Percentiles rank a stretch among this genome's conserved stretches.
These are phyloP conservation scores for Colletotrichum musicola DNA, from an alignment of 2,329 filamentous ascomycete genomes.

Conservation along the genomic window DNA sequence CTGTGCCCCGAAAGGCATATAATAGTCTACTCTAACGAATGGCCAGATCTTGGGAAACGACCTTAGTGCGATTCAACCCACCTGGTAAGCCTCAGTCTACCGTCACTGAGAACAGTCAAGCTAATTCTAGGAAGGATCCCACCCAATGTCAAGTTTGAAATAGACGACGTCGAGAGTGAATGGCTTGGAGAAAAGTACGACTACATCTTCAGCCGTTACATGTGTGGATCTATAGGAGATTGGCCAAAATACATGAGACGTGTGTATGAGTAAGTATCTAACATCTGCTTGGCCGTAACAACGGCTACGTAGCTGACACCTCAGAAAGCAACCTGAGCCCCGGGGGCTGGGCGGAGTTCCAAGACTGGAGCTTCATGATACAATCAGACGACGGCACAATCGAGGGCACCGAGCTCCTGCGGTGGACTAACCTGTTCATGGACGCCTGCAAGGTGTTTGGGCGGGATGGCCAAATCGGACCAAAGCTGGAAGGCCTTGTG, in stretches of 20 bases:
- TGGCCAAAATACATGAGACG: slow-evolving; percentile 8
- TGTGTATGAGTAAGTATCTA: slow-evolving; percentile 5
- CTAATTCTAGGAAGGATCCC: slow-evolving; percentile 59
- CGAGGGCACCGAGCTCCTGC: slow-evolving; percentile 7
- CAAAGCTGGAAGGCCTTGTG: slow-evolving; percentile 47
- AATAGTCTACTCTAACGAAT: background rate
- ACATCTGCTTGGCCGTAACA: background rate
- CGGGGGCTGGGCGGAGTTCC: slow-evolving; percentile 48
- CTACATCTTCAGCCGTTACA: slow-evolving; percentile 46
- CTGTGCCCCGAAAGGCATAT: background rate
- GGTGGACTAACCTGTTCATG: slow-evolving; percentile 40
- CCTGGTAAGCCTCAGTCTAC: background rate
- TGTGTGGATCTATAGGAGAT: slow-evolving; percentile 16
- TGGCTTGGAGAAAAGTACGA: slow-evolving; percentile 55
- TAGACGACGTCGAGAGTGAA: slow-evolving; percentile 71
- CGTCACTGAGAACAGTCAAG: background rate
- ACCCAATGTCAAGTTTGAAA: slow-evolving; percentile 72
- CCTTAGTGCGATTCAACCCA: slow-evolving; percentile 17
- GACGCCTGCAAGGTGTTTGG: slow-evolving; percentile 40
- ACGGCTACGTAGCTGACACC: too few species aligned
- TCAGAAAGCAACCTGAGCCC: slow-evolving; percentile 47
- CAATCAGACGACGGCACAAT: slow-evolving; percentile 43
- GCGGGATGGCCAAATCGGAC: slow-evolving; percentile 47
- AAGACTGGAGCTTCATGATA: slow-evolving; percentile 41
- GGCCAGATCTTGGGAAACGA: slow-evolving; percentile 20